phyloP scores from a whole-genome alignment of 176 grass and related monocot species.

The Carex myosuroides region DNA sequence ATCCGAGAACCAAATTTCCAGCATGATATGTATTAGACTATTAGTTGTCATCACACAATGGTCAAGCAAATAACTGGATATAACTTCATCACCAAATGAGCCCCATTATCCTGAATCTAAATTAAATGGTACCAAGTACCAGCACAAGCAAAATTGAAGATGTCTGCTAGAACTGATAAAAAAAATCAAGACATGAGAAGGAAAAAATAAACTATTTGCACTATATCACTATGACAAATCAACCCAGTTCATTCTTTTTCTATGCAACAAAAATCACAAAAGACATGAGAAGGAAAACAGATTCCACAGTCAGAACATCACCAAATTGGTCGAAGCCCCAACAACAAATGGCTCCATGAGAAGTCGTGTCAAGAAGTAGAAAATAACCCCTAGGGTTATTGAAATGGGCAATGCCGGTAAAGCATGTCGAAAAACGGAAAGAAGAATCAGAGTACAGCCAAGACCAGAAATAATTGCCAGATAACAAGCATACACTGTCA shows the following conservation, averaged over 20 bases:
- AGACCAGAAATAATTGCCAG: constrained; percentile 94
- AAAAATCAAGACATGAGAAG: not conserved
- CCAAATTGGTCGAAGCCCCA: constrained; percentile 64
- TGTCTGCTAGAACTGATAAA: not conserved
- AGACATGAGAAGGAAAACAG: not conserved
- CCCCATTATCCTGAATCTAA: not conserved
- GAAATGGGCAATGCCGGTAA: constrained; percentile 92
- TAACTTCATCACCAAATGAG: not conserved
- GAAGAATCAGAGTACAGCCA: constrained; percentile 92
- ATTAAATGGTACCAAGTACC: not conserved
- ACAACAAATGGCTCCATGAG: constrained; percentile 96
- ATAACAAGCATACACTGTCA: constrained; percentile 99
- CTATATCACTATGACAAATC: constrained; percentile 14
- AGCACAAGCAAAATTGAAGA: not conserved
- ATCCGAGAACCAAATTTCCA: not conserved
- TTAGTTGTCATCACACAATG: constrained; percentile 1
- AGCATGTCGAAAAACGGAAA: constrained; percentile 69
- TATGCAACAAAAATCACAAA: constrained; percentile 15
- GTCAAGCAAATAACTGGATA: not conserved
- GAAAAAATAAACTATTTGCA: constrained; percentile 1
- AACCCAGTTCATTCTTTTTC: constrained; percentile 12
- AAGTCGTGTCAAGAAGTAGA: constrained; percentile 96
- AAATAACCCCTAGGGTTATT: constrained; percentile 61
- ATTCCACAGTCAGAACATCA: constrained; percentile 66
- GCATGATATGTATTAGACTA: not conserved